Percentiles rank a stretch among this genome's conserved stretches.
Evolutionary conservation across 2,329 filamentous ascomycete genomes (phyloP).

Genomic region (Mariannaea sp.): DNA sequence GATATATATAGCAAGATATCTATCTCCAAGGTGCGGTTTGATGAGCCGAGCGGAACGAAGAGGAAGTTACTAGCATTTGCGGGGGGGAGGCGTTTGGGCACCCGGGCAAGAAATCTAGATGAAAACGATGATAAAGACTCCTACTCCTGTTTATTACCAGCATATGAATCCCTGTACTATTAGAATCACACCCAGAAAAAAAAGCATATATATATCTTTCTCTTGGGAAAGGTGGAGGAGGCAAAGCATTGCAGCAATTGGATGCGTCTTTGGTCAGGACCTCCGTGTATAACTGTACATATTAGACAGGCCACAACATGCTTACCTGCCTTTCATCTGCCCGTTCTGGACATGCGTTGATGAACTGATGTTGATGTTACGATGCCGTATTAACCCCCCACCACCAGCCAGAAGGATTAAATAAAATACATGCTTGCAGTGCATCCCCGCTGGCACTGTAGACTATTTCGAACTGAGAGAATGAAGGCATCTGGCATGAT

Average conservation of each 20-base stretch:
- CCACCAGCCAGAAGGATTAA: too few relatives aligned
- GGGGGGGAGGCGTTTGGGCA: slow-evolving; percentile 35
- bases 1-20: slow-evolving; percentile 9
- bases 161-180: slow-evolving; percentile 36
- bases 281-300: slow-evolving; percentile 37
- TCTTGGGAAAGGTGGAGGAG: slow-evolving; percentile 20
- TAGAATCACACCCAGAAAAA: slow-evolving; percentile 33
- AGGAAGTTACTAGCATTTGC: slow-evolving; percentile 27
- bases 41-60: slow-evolving; percentile 2
- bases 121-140: slow-evolving; percentile 39
- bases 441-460: background rate
- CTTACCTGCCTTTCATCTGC: slow-evolving; percentile 1
- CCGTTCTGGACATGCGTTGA: background rate
- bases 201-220: slow-evolving; percentile 30
- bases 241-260: slow-evolving; percentile 16
- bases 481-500: slow-evolving; percentile 14
- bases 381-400: too few relatives aligned
- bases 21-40: slow-evolving; percentile 1
- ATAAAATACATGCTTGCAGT: too few relatives aligned
- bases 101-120: slow-evolving; percentile 36
- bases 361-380: slow-evolving; percentile 22
- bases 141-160: slow-evolving; percentile 38
- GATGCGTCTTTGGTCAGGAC: slow-evolving; percentile 24
- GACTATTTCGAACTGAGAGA: background rate
- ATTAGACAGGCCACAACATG: slow-evolving; percentile 33